Base-by-base conservation (phyloP, 768 basidiomycete species). In the Dentipellis sp. region DNA sequence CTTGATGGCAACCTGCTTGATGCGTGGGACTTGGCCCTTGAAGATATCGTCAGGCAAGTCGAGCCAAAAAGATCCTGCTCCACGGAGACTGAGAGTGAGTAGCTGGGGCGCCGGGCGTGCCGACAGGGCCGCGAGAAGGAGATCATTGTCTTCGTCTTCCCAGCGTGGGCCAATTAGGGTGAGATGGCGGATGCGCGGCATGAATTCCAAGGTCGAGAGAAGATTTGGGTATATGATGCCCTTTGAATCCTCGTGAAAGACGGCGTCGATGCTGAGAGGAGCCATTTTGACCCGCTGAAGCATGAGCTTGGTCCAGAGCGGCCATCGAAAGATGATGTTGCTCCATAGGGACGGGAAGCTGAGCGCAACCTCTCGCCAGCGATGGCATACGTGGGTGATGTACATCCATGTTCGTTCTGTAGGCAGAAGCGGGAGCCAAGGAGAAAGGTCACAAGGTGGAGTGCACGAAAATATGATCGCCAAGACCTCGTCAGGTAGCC, bases 361-460 rank as follows among this genome's bases (percentile, higher is more conserved):
- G 21, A 59, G 53, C 16, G 59, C 59, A 4, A 57, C 49, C 12
- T 59, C 53, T 8, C 56, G 59, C 59, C 59, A 59, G 37, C 12
- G 53, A 8, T 22, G 59, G n/a, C 56, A 59, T 16, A 59, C 56
- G 17, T 55, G 59, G 7, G 56, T 11, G 5, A 57, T 36, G 11
- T 22, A 11, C 23, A 59, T 35, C 59, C 59, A 59, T 45, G 42
- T 45, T 2, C 42, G 42, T 19, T 45, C 42, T n/a, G 12, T 9
- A 3, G 42, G 42, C 7, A 14, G 42, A 45, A 17, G 19, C 19
- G 9, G 10, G n/a, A 19, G n/a, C 42, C 42, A 45, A 8, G n/a
- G 42, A 19, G 10, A 45, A 17, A 10, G 42, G 16, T 45, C 42
- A 8, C 19, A 9, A 17, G 42, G 42, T 17, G 42, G 42, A 1